These are phyloP conservation scores for Saccharomycopsis sp. DNA, from an alignment of 805 yeast genomes.

Conservation along the genomic window DNA sequence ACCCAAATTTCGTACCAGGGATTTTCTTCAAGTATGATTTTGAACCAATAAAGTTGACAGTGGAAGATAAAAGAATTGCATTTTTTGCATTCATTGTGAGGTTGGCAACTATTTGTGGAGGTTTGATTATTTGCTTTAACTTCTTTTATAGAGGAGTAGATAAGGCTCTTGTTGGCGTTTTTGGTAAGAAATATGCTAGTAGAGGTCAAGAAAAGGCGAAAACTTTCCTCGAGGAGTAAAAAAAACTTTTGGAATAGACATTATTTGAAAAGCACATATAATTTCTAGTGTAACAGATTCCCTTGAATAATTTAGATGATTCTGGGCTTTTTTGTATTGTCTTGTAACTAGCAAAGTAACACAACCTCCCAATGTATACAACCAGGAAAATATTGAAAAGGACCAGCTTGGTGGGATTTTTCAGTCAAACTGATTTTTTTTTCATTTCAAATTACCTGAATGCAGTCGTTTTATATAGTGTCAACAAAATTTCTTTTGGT, in stretches of 20 bases:
- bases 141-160: conserved; percentile 59
- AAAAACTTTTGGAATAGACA: neutral
- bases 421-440: too few relatives aligned
- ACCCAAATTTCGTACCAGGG: conserved; percentile 48
- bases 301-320: too few relatives aligned
- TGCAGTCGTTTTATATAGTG: too few relatives aligned
- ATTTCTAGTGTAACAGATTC: too few relatives aligned
- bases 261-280: too few relatives aligned
- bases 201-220: conserved; percentile 19
- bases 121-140: conserved; percentile 61
- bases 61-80: conserved; percentile 66
- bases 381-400: too few relatives aligned
- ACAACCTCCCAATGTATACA: too few relatives aligned
- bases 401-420: too few relatives aligned
- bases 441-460: too few relatives aligned
- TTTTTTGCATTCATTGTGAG: conserved; percentile 74
- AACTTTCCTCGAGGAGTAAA: conserved; percentile 11
- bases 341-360: too few relatives aligned
- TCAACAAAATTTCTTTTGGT: too few relatives aligned
- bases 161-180: conserved; percentile 38
- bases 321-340: too few relatives aligned
- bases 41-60: conserved; percentile 71
- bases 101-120: conserved; percentile 77
- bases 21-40: conserved; percentile 79
- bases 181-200: conserved; percentile 48